These are phyloP conservation scores for Citrus sinensis DNA, from an alignment of 345 rosid species.

Conservation along the genomic window DVS_A1.0 CM039169.1:28244001-28244500, in stretches of 20 bases:
- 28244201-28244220: conserved; percentile 69
- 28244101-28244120: neutral
- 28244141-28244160: neutral
- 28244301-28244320: conserved; percentile 71
- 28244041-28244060: conserved; percentile 61
- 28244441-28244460: conserved; percentile 95
- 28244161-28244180: neutral
- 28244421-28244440: conserved; percentile 96
- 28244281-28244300: conserved; percentile 98
- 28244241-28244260: conserved; percentile 99
- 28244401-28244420: conserved; percentile 99
- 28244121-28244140: neutral
- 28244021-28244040: conserved; percentile 92
- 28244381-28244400: conserved; percentile 31
- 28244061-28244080: conserved; percentile 4
- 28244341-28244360: conserved; percentile 18
- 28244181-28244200: neutral
- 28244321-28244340: conserved; percentile 35
- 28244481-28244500: conserved; percentile 96
- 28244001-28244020: conserved; percentile 99
- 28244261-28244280: conserved; percentile 96
- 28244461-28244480: conserved; percentile 92
- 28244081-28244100: conserved; percentile 5
- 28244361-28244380: conserved; percentile 15
- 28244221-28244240: conserved; percentile 97